Base-by-base conservation (phyloP, 768 basidiomycete species). In the Albatrellus ellisii region DNA sequence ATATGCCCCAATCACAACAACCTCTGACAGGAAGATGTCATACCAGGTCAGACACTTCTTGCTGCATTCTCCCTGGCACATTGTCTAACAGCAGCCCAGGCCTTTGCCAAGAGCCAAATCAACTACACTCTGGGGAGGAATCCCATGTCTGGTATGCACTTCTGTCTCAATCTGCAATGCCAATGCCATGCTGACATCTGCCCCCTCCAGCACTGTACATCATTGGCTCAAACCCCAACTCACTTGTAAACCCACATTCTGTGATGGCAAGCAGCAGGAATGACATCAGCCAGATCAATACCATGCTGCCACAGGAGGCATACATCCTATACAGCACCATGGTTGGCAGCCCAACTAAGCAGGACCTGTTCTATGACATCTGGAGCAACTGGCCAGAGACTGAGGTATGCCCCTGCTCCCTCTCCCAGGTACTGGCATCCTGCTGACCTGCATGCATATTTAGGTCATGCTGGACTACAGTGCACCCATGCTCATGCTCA, bases 321-420 rank as follows among this genome's bases (percentile, higher is more conserved):
- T 75, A 90, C 56, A 68, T 85, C 1, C 60, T 95, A 7, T 92
- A 90, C 53, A 92, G 91, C 24, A 89, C 80, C 18, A 74, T 91
- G 21, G 72, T 94, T 10, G 92, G 92, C 33, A 91, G 91, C 24
- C 91, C 91, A 0, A 75, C 85, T 53, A 66, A 64, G 44, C 65
- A 71, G 20, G 91, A 86, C 55, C 66, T 68, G 20, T 95, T 73
- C 62, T 92, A 72, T 56, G 84, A 95, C 54, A 79, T 89, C 46
- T 76, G 92, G 28, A 79, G 72, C 43, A 88, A 94, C 56, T 94
- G 88, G 85, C 80, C 80, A 1, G 71, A 94, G 61, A 83, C 78
- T 12, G 91, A 95, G 71, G 80, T 82, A 48, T 24, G 62, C 56
- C 25, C n/a, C 32, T 55, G 36, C 21, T 50, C 14, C 29, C 15